Evolutionary conservation across 129 eudicot species (phyloP).

Genomic region (Flaveria ramosissima): DNA sequence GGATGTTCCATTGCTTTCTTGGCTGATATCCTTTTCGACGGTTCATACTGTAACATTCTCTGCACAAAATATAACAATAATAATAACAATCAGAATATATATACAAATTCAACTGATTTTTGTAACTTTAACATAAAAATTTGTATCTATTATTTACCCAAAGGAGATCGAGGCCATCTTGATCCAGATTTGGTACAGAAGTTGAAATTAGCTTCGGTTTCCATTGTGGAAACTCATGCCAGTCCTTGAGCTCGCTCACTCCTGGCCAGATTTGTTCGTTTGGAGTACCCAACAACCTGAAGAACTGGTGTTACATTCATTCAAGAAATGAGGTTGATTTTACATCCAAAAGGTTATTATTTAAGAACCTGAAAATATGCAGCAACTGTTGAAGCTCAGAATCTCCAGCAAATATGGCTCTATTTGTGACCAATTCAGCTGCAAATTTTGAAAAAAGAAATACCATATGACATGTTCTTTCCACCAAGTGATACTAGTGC

Average conservation of each 20-base stretch:
- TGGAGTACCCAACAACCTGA: constrained; percentile 90
- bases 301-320: background rate
- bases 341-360: background rate
- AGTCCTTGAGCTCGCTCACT: constrained; percentile 65
- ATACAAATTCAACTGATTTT: background rate
- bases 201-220: constrained; percentile 56
- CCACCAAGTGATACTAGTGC: background rate
- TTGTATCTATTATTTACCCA: constrained; percentile 35
- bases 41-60: constrained; percentile 79
- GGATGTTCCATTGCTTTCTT: constrained; percentile 86
- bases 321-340: background rate
- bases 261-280: constrained; percentile 86
- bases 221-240: constrained; percentile 96
- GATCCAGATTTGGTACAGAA: constrained; percentile 56
- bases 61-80: constrained; percentile 25
- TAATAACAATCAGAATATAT: too few relatives aligned
- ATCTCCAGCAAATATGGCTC: constrained; percentile 82
- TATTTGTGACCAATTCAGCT: constrained; percentile 77
- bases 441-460: constrained; percentile 12
- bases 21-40: constrained; percentile 80
- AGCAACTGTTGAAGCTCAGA: constrained; percentile 90
- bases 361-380: constrained; percentile 76
- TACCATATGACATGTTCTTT: background rate
- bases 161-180: constrained; percentile 60
- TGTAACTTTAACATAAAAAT: background rate